Evolutionary conservation across 768 basidiomycete species (phyloP), one percentile per base, ranked within the genome.

Genomic region (Suillus tomentosus): DNA sequence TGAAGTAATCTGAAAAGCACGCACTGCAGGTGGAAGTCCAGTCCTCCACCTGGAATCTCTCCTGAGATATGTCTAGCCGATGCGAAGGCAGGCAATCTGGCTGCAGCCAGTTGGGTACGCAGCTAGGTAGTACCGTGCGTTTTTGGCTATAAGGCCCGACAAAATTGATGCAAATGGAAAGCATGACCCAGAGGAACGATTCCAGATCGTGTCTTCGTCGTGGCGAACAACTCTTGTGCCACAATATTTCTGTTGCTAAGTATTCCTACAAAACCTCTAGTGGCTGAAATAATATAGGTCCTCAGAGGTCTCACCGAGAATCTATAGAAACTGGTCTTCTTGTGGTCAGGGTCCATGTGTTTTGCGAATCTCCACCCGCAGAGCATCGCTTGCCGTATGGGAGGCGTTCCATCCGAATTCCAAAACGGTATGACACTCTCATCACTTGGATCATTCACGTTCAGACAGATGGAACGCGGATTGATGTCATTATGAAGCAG

Each of bases 201-300:
- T 50, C 22, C 48, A 50, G 22, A 50, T 50, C 48, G 48, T 50
- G 48, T 24, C 48, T 50, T 24, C 48, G 48, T 50, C 48, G 48
- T 7, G 48, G 48, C 22, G 22, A 50, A 50, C 48, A 50, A 24
- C 22, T 31, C 31, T 31, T 31, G 31, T 31, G 31, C 31, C 31
- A 31, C 31, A 31, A 31, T 31, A 31, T 31, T 50, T 50, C 48
- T 50, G 48, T 27, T 27, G 48, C 48, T 24, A 50, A 50, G 22
- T 24, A 51, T 51, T 51, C 50, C 50, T 51, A 51, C 27, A 51
- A 51, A 51, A 51, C 50, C 15, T 51, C 50, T 51, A 51, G 50
- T 51, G 15, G 50, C 50, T 51, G 24, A 15, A 17, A 27, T 31
- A 17, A 27, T 10, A 27, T 15, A 17, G 15, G 15, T 51, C 27